These are phyloP conservation scores for Lactarius sanguifluus DNA, from an alignment of 768 basidiomycete species.

Conservation along the genomic window DNA sequence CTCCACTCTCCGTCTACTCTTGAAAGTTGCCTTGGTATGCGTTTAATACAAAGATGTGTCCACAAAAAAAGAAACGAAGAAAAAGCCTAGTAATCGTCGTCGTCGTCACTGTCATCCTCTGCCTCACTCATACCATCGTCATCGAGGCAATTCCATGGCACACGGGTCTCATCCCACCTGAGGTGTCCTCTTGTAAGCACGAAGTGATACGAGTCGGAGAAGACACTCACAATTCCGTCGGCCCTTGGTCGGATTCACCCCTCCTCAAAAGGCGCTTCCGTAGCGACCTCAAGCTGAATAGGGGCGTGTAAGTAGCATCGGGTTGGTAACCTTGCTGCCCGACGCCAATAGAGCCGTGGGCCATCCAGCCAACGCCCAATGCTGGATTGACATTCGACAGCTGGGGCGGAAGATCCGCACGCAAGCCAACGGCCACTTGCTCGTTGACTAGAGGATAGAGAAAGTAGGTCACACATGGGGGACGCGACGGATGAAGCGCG, in stretches of 20 bases:
- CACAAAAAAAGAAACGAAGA: not conserved
- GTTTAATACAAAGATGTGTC: not conserved
- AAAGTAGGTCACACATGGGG: not conserved
- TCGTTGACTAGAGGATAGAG: slow-evolving; percentile 7
- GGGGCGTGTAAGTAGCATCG: slow-evolving; percentile 6
- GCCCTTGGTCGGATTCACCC: not conserved
- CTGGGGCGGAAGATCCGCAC: not conserved
- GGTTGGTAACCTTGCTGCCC: slow-evolving; percentile 6
- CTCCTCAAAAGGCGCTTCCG: slow-evolving; percentile 5
- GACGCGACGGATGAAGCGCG: not conserved
- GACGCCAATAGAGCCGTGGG: slow-evolving; percentile 11
- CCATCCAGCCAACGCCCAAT: not conserved
- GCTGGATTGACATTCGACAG: not conserved
- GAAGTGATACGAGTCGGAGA: not conserved
- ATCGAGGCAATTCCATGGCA: slow-evolving; percentile 20
- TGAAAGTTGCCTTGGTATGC: not conserved
- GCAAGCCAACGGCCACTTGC: slow-evolving; percentile 12
- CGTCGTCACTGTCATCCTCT: slow-evolving; percentile 5
- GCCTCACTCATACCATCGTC: slow-evolving; percentile 17
- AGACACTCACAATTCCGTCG: slow-evolving; percentile 13
- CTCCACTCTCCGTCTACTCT: not conserved
- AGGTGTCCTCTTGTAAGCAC: not conserved
- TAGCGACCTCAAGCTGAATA: slow-evolving; percentile 5
- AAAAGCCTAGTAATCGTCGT: not conserved
- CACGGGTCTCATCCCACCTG: slow-evolving; percentile 18